Evolutionary conservation across 2,329 filamentous ascomycete species (phyloP), one percentile per base, ranked within the genome.

Genomic region (Acrocalymma vagum): DNA sequence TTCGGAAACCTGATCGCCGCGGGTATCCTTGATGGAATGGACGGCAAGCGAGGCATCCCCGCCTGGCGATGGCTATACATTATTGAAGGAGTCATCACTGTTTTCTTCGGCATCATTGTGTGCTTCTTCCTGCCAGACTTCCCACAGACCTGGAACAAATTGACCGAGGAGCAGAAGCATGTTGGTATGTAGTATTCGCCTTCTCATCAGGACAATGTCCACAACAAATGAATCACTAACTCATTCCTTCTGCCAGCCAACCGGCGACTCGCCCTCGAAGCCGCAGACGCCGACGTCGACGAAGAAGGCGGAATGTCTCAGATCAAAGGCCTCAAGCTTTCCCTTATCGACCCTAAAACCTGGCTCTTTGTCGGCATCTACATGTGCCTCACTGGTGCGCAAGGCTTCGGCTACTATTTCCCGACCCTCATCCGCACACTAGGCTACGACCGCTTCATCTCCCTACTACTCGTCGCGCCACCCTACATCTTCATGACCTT

Each of bases 401-500:
- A 71, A 4, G 77, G 76, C 3, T 78, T 80, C 57, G 77, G 80
- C 42, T 79, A 80, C 22, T 84, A 81, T 63, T 80, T 80, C 62
- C 78, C 78, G 0, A 75, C 78, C 1, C 69, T 82, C 22, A 81
- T 79, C 0, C 64, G 65, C 17, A 81, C 79, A 0, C 73, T 82
- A 6, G 78, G 78, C 18, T 82, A 80, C 48, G 58, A 41, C 24
- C 77, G 80, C 38, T 73, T 79, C 2, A 73, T 77, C 0, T 81
- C 78, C 0, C 67, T 82, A 11, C 69, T 82, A 14, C 77, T 82
- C 72, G 79, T 76, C 58, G 70, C 79, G 3, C 80, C 80, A 2
- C 81, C 81, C 1, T 84, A 81, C 78, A 70, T 77, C 3, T 83
- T 82, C 53, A 67, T 84, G 14, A 62, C 83, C 18, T 82, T 76